phyloP scores from a whole-genome alignment of 1,139 yeast genomes.

The Kazachstania sp. region DNA sequence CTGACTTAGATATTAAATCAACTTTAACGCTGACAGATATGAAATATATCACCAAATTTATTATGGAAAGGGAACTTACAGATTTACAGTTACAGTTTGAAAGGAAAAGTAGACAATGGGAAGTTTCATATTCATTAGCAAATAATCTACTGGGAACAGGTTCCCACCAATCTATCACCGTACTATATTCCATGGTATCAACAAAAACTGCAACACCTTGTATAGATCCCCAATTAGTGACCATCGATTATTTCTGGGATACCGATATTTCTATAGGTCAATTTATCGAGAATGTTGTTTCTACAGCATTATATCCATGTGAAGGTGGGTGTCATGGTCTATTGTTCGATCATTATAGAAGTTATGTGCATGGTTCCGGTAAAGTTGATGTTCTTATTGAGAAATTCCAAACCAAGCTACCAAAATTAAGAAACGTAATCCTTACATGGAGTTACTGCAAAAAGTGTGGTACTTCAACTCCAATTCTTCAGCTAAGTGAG shows the following conservation, averaged over 20 bases:
- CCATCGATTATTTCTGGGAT: slow-evolving; percentile 83
- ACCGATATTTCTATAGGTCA: slow-evolving; percentile 86
- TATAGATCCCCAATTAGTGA: slow-evolving; percentile 74
- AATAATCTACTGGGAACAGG: slow-evolving; percentile 53
- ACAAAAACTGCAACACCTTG: slow-evolving; percentile 86
- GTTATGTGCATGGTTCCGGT: slow-evolving; percentile 84
- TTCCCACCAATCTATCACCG: slow-evolving; percentile 70
- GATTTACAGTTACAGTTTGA: slow-evolving; percentile 34
- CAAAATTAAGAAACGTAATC: slow-evolving; percentile 59
- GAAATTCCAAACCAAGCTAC: slow-evolving; percentile 44
- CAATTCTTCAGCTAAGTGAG: slow-evolving; percentile 79
- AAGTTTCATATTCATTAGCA: slow-evolving; percentile 41
- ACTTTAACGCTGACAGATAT: slow-evolving; percentile 26
- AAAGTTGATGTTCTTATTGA: slow-evolving; percentile 73
- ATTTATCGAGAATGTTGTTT: slow-evolving; percentile 71
- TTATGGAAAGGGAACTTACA: slow-evolving; percentile 33
- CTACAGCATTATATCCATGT: slow-evolving; percentile 60
- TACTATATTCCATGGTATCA: slow-evolving; percentile 75
- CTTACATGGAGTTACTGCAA: slow-evolving; percentile 92
- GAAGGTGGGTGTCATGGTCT: slow-evolving; percentile 74
- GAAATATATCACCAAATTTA: slow-evolving; percentile 26
- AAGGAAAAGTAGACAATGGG: slow-evolving; percentile 51
- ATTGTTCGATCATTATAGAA: slow-evolving; percentile 67
- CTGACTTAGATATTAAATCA: slow-evolving; percentile 19
- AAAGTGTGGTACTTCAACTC: slow-evolving; percentile 64